Conservation (phyloP, 202 grass and related monocot species). For the Thinopyrum obtusiflorum region DNA sequence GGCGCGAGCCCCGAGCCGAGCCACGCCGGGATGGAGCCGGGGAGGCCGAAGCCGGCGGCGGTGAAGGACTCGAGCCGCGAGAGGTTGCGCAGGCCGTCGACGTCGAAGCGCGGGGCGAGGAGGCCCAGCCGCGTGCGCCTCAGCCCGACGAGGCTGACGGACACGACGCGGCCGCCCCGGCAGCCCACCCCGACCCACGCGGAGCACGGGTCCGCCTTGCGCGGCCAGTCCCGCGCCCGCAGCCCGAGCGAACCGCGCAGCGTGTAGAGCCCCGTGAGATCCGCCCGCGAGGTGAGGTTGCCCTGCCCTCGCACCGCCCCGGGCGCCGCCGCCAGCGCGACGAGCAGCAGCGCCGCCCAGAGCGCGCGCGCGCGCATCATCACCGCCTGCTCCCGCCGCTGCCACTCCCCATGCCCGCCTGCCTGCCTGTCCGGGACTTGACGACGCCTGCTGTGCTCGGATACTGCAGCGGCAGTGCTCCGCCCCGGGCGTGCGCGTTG, state of each 20-base stretch:
- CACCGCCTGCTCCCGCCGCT: background rate
- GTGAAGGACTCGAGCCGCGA: constrained; percentile 60
- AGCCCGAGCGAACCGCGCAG: constrained; percentile 82
- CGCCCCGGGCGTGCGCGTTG: background rate
- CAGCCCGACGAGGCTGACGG: constrained; percentile 49
- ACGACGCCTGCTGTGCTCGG: background rate
- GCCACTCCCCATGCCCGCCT: constrained; percentile 23
- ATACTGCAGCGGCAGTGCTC: background rate
- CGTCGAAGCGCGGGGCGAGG: constrained; percentile 51
- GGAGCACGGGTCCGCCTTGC: constrained; percentile 61
- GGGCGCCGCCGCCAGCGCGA: constrained; percentile 8
- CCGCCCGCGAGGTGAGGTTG: constrained; percentile 55
- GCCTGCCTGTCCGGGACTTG: background rate
- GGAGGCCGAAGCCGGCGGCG: constrained; percentile 66
- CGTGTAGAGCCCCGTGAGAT: constrained; percentile 72
- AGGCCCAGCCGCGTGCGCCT: constrained; percentile 61
- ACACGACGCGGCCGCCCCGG: constrained; percentile 59
- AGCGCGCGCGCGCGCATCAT: constrained; percentile 26
- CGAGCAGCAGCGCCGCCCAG: constrained; percentile 47
- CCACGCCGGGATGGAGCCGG: constrained; percentile 73
- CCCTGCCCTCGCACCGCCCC: constrained; percentile 23
- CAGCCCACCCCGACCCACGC: constrained; percentile 73
- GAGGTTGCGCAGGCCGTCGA: constrained; percentile 78
- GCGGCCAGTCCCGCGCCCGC: constrained; percentile 88
- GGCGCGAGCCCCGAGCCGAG: constrained; percentile 54